Evolutionary conservation across 495 filamentous ascomycete genomes (phyloP).

Genomic region (Penicillium daleae): DNA sequence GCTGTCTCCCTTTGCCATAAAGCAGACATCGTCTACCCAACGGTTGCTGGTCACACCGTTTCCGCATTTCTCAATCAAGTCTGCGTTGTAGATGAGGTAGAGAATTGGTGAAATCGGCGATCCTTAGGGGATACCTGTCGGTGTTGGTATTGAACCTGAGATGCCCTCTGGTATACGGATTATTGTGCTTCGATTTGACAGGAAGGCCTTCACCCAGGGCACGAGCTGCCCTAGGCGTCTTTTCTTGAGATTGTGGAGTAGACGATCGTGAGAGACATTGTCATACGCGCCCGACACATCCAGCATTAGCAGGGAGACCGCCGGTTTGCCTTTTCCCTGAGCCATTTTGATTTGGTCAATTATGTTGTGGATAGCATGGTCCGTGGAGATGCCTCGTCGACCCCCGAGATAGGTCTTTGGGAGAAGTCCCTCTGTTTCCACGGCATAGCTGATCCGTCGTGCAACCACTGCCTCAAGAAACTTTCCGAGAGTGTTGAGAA

Average conservation of each 20-base stretch:
- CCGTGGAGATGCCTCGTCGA: slow-evolving; percentile 21
- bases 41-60: background rate
- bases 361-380: slow-evolving; percentile 27
- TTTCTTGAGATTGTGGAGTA: slow-evolving; percentile 31
- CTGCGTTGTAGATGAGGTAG: background rate
- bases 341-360: slow-evolving; percentile 23
- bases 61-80: background rate
- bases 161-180: slow-evolving; percentile 6
- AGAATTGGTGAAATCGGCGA: background rate
- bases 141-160: background rate
- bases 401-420: slow-evolving; percentile 20
- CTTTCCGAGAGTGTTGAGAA: slow-evolving; percentile 35
- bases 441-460: slow-evolving; percentile 15
- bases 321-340: slow-evolving; percentile 11
- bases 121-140: slow-evolving; percentile 4
- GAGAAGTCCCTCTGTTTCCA: slow-evolving; percentile 20
- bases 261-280: slow-evolving; percentile 26
- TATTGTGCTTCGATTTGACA: background rate
- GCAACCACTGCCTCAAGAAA: slow-evolving; percentile 26
- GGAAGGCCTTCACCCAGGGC: slow-evolving; percentile 3
- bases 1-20: background rate
- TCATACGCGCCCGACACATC: slow-evolving; percentile 38
- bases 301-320: slow-evolving; percentile 19
- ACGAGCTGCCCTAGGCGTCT: background rate
- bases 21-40: background rate